These are phyloP conservation scores for Symbiodinium natans DNA, from an alignment of 73 alveolate genomes.

Conservation along the genomic window DNA sequence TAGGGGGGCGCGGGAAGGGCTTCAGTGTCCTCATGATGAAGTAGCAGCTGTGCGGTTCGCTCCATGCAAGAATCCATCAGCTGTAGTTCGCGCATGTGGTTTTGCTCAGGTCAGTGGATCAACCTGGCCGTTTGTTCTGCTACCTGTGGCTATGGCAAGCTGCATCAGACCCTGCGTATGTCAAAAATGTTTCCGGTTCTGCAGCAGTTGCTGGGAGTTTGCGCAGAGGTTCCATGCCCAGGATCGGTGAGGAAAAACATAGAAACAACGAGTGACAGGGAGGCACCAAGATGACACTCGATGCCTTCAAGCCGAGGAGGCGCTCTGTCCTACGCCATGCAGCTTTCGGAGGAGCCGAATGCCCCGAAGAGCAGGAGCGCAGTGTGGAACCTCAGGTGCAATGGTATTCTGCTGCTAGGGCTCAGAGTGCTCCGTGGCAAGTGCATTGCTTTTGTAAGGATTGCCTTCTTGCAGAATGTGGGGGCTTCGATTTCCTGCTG, in stretches of 20 bases:
- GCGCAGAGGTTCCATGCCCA: too few relatives aligned
- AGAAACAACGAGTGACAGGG: too few relatives aligned
- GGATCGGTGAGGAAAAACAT: too few relatives aligned
- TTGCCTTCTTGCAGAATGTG: slow-evolving; percentile 54
- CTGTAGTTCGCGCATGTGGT: too few relatives aligned
- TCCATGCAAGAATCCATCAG: too few relatives aligned
- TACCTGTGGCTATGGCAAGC: slow-evolving; percentile 64
- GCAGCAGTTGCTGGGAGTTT: too few relatives aligned
- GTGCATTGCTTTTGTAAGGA: background rate
- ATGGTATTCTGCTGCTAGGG: background rate
- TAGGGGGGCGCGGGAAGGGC: too few relatives aligned
- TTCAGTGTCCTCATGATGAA: too few relatives aligned
- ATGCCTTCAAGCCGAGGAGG: slow-evolving; percentile 11
- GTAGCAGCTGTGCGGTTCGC: too few relatives aligned
- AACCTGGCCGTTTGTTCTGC: slow-evolving; percentile 38
- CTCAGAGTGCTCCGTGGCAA: background rate
- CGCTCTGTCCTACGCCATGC: slow-evolving; percentile 20
- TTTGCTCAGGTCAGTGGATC: slow-evolving; percentile 53
- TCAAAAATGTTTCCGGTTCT: too few relatives aligned
- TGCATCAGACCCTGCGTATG: slow-evolving; percentile 21
- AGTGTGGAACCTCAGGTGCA: slow-evolving; percentile 14
- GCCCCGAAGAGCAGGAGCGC: slow-evolving; percentile 39
- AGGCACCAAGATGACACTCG: too few relatives aligned
- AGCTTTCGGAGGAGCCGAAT: slow-evolving; percentile 38
- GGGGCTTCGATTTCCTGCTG: slow-evolving; percentile 47